These are phyloP conservation scores for Wickerhamomyces mucosus DNA, from an alignment of 805 yeast genomes.

Conservation along the genomic window DNA sequence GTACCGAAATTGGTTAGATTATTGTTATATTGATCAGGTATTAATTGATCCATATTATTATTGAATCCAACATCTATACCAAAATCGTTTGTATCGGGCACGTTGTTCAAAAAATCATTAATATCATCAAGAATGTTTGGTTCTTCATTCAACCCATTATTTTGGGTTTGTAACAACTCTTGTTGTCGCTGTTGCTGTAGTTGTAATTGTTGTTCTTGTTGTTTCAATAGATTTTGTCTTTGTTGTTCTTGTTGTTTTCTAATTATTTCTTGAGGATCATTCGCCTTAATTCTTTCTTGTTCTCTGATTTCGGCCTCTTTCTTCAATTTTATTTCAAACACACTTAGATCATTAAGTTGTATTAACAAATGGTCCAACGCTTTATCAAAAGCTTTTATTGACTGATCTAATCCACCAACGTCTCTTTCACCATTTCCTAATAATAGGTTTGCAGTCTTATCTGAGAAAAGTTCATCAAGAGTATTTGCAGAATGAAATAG, in stretches of 20 bases:
- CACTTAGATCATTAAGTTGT: conserved; percentile 15
- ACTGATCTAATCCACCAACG: conserved; percentile 5
- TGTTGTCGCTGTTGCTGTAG: conserved; percentile 3
- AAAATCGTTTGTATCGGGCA: conserved; percentile 23
- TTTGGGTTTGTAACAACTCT: conserved; percentile 2
- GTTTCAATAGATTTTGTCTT: background rate
- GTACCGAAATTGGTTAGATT: no score
- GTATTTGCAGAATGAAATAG: conserved; percentile 14
- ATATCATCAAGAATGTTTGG: conserved; percentile 18
- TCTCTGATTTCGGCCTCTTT: conserved; percentile 10
- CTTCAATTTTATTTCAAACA: conserved; percentile 13
- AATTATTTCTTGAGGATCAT: conserved; percentile 4
- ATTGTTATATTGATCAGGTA: no score
- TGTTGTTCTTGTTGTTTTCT: conserved; percentile 2
- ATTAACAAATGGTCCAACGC: conserved; percentile 14
- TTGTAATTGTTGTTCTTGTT: no score
- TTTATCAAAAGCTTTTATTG: conserved; percentile 13
- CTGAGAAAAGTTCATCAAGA: conserved; percentile 15
- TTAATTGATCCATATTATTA: no score
- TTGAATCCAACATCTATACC: no score
- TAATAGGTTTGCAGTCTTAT: conserved; percentile 15
- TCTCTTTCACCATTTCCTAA: conserved; percentile 12
- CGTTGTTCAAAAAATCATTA: conserved; percentile 18
- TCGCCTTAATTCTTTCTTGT: conserved; percentile 4
- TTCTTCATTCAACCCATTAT: conserved; percentile 2